phyloP scores from a whole-genome alignment of 208 protist species.

The Trypanosoma congolense region DNA sequence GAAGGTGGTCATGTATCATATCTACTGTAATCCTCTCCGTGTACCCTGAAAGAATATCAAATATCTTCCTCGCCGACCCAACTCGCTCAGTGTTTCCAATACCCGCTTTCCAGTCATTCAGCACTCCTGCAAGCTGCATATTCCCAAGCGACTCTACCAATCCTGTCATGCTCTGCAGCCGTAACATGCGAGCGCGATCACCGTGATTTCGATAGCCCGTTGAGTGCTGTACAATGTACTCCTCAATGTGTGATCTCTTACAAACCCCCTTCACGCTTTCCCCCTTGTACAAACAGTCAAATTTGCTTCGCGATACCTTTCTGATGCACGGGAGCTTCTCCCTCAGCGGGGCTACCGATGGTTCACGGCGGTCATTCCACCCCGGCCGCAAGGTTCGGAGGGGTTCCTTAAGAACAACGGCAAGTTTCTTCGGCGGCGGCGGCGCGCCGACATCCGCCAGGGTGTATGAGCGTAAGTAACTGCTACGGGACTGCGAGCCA shows the following conservation, averaged over 20 bases:
- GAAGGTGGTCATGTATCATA: slow-evolving; percentile 53
- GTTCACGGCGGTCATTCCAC: slow-evolving; percentile 35
- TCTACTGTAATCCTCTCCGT: slow-evolving; percentile 37
- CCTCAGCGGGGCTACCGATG: slow-evolving; percentile 8
- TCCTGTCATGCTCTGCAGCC: slow-evolving; percentile 6
- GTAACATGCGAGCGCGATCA: not conserved
- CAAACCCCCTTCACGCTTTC: slow-evolving; percentile 1
- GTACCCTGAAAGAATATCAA: slow-evolving; percentile 36
- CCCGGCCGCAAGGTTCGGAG: not conserved
- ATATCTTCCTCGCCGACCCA: slow-evolving; percentile 25
- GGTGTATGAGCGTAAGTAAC: slow-evolving; percentile 31
- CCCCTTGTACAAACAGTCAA: slow-evolving; percentile 22
- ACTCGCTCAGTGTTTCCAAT: slow-evolving; percentile 12
- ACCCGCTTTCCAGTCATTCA: slow-evolving; percentile 1
- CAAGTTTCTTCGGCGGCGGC: slow-evolving; percentile 11
- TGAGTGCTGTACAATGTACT: slow-evolving; percentile 1
- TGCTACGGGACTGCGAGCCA: not conserved
- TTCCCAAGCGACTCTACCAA: slow-evolving; percentile 16
- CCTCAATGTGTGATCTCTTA: not conserved
- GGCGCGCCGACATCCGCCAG: slow-evolving; percentile 22
- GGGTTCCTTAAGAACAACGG: slow-evolving; percentile 19
- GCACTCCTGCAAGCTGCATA: slow-evolving; percentile 22
- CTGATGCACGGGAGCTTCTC: slow-evolving; percentile 37
- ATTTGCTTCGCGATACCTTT: slow-evolving; percentile 26
- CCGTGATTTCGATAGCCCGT: not conserved